Base-by-base conservation (phyloP, 768 basidiomycete genomes). In the Dendrothele bispora region DNA sequence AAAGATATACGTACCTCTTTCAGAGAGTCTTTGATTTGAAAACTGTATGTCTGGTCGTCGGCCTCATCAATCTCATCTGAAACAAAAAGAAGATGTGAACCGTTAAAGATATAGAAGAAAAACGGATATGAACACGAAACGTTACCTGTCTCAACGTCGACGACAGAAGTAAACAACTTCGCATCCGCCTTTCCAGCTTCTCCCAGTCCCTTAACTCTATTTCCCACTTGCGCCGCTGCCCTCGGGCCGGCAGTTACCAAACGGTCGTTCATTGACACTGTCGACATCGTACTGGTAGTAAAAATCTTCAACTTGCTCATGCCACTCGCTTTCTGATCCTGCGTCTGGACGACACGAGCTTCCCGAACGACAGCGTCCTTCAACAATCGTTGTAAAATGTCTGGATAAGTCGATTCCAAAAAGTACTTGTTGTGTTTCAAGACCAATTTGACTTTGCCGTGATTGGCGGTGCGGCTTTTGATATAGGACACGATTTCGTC, bases 361-460 rank as follows among this genome's bases (percentile, higher is more conserved):
- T 78, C 75, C 7, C 78, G 69, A 40, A 86, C 86, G 7, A 79
- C 61, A 26, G 68, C 69, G 63, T 89, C 88, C 56, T 82, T 78
- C 18, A 89, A 68, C 22, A 88, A 64, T 20, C 73, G 68, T 52
- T 86, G 78, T 14, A 89, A 71, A 26, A 83, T 83, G 18, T 87
- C 86, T 3, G 85, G 84, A 49, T 86, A 80, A 40, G 74, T 77
- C 27, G 83, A 85, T 62, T 89, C 86, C 52, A 89, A 81, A 52
- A 70, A 86, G 63, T 89, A 88, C 53, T 79, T 82, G 71, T 88
- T 88, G 58, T 86, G 78, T 56, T 89, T 89, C 53, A 89, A 66
- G 5, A 89, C 86, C 27, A 89, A 74, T 53, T 88, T 85, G 58
- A 89, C 82, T 65, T 89, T 89, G 43, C 88, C 86, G 55, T 87